phyloP scores from a whole-genome alignment of 176 grass and related monocot species.

The Coix lacrymajobi region DNA sequence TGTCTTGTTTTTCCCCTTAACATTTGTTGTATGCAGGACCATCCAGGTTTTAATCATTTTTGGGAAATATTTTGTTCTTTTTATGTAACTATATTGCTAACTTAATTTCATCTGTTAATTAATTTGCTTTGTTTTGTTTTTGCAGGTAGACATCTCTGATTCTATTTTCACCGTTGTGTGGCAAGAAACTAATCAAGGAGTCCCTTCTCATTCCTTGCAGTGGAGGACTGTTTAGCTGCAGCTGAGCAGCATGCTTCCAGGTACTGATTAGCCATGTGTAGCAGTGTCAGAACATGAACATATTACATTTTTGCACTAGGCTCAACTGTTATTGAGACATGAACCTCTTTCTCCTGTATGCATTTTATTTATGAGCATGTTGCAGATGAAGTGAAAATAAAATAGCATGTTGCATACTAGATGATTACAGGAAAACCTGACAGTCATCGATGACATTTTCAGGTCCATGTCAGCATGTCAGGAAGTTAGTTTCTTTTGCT shows the following conservation, averaged over 20 bases:
- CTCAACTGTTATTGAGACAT: not conserved
- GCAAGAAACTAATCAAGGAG: not conserved
- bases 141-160: slow-evolving; percentile 35
- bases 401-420: not conserved
- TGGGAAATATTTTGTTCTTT: slow-evolving; percentile 23
- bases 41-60: slow-evolving; percentile 44
- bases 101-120: slow-evolving; percentile 20
- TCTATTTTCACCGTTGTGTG: not conserved
- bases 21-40: slow-evolving; percentile 72
- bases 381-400: not conserved
- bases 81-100: not conserved
- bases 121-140: not conserved
- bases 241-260: slow-evolving; percentile 11
- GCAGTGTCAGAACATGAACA: not conserved
- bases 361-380: not conserved
- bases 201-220: not conserved
- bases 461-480: not conserved
- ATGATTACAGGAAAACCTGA: not conserved
- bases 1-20: slow-evolving; percentile 27
- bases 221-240: not conserved
- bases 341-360: not conserved
- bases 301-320: not conserved
- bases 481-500: not conserved
- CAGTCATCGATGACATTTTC: not conserved
- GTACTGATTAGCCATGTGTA: not conserved